phyloP scores from a whole-genome alignment of 169 alveolate species.

The Eimeria falciformis region DNA sequence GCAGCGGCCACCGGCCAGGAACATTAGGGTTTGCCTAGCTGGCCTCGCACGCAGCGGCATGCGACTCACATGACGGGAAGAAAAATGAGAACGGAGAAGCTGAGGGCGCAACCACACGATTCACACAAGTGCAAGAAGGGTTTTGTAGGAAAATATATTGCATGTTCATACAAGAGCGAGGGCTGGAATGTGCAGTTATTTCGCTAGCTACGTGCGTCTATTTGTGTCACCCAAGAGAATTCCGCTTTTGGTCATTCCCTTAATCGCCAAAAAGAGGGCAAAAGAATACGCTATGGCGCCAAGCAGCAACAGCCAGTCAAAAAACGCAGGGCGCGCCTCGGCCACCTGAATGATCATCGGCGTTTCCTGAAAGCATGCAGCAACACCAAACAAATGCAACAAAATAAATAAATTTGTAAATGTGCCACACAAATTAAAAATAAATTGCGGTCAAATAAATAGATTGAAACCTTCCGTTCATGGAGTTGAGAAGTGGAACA shows the following conservation, averaged over 20 bases:
- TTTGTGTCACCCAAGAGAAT: not conserved
- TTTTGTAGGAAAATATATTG: too few species aligned
- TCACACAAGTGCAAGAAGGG: too few species aligned
- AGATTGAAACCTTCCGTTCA: too few species aligned
- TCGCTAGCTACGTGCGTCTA: not conserved
- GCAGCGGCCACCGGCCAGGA: too few species aligned
- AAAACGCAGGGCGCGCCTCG: conserved; percentile 30
- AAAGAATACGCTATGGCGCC: conserved; percentile 15
- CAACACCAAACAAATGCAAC: not conserved
- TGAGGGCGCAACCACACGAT: too few species aligned
- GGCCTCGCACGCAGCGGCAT: too few species aligned
- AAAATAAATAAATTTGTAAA: too few species aligned
- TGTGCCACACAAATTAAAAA: not conserved
- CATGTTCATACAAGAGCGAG: too few species aligned
- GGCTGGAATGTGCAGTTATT: not conserved
- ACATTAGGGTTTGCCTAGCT: too few species aligned
- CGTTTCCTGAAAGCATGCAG: conserved; percentile 7
- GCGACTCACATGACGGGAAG: too few species aligned
- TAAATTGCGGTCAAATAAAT: not conserved
- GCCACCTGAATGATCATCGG: not conserved
- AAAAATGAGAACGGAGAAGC: too few species aligned
- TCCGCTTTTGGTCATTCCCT: not conserved
- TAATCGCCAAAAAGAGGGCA: conserved; percentile 20
- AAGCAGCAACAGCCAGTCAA: conserved; percentile 33
- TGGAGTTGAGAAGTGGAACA: not conserved